Base-by-base conservation (phyloP, 495 filamentous ascomycete genomes). In the Penicillium salamii region DNA sequence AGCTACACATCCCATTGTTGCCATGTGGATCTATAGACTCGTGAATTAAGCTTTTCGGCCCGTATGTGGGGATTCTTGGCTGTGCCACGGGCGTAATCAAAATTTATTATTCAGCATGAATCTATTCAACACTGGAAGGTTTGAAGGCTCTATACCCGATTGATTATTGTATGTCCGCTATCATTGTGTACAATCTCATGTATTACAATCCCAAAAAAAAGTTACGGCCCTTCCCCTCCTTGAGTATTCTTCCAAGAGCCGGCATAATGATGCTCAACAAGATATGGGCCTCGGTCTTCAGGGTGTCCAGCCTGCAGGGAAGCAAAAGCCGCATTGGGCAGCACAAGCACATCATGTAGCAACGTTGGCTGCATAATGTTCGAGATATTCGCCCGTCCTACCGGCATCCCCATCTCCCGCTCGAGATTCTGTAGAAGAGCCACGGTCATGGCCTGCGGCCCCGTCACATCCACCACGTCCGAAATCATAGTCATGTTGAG, bases 211-310 rank as follows among this genome's bases (percentile, higher is more conserved):
- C n/a, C n/a, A n/a, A n/a, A n/a, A n/a, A n/a, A n/a, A n/a, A n/a
- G 12, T 13, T 12, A 32, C 29, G 5, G 29, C 29, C 29, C 29
- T 12, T 54, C 57, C 15, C 50, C 51, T 17, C 55, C 43, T 7
- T 59, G 34, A 36, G 49, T 42, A 40, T 52, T 50, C 41, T 68
- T 65, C 65, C 65, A 69, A 45, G 59, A 58, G 12, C 61, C 64
- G 17, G 53, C 59, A 39, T 63, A 63, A 15, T 67, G 60, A 46
- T 69, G 64, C 44, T 60, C 54, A 1, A 67, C 65, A 1, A 69
- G 43, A 36, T 61, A 55, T 4, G 52, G 50, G 20, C 56, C 49
- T 31, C 51, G 43, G 29, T 63, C 36, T 28, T 50, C 32, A 2
- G 52, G 38, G 5, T 46, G 54, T 6, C 50, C 53, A 18, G 35